Base-by-base conservation (phyloP, 352 stramenopile species). In the Globisporangium alternatum region DNA sequence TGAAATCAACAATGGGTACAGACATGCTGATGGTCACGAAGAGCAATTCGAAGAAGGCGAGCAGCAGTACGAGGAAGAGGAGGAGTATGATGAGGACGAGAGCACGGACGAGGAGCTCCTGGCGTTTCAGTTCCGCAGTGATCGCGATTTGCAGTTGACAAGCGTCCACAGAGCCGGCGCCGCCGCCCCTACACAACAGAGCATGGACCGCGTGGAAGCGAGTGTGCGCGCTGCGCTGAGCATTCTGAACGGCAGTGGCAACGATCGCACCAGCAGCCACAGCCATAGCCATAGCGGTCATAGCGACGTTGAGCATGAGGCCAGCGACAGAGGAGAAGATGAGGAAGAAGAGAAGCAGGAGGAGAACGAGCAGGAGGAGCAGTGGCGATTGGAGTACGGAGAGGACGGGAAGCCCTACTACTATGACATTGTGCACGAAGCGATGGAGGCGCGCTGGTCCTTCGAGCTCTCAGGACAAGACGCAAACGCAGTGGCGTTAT, bases 181-280 rank as follows among this genome's bases (percentile, higher is more conserved):
- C 9, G 21, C 33, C 19, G 49, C 31, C 56, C 48, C 30, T 56
- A 64, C 13, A 51, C 72, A 8, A 44, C 61, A 3, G 59, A 76
- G 10, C 64, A 75, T 71, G 45, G 71, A 73, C 12, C 70, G 79
- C 43, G 67, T 89, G n/a, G 83, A 89, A 52, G 68, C 67, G 7
- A 84, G 68, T 51, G 77, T 92, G 8, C 66, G 72, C 3, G 76
- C 72, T 44, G 83, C 81, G 31, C 58, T 91, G 62, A 65, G 69
- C 49, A 67, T 90, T 15, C 47, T 92, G 31, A 80, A 87, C 30
- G 59, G 74, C 56, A 73, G 52, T 17, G 56, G 67, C 35, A 39
- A 69, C 53, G 57, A 7, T 41, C 35, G 8, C 35, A 41, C 41
- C 2, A 25, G 43, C n/a, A 45, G 33, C n/a, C 9, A 28, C 28